Evolutionary conservation across 495 filamentous ascomycete genomes (phyloP), one percentile per base, ranked within the genome.

Genomic region (Paragyromitra xinjiangensis): DNA sequence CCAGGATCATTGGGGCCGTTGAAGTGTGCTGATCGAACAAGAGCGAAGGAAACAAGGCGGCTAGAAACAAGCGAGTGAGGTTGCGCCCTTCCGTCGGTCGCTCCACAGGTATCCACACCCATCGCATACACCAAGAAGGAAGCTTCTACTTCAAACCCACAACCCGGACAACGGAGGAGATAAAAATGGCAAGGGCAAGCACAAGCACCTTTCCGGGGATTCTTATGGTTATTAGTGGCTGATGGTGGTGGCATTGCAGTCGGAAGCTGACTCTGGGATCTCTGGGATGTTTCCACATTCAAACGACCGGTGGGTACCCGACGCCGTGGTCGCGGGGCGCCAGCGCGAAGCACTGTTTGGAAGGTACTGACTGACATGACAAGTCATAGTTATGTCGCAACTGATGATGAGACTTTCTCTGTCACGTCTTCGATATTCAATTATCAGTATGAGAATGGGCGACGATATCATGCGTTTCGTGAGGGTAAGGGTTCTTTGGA

Each of bases 381-480:
- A 42, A 26, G 22, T 50, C 34, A 19, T 40, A 79, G 77, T 55
- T 79, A 79, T 50, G 59, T 79, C 66, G 77, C 74, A 65, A 78
- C 77, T 9, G 77, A 75, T 34, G 75, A 80, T 26, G 78, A 80
- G 0, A 80, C 78, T 14, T 71, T 80, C 3, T 88, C 87, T 2
- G 59, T 90, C 24, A 82, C 85, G 5, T 87, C 86, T 12, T 87
- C 84, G 22, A 82, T 91, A 22, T 84, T 85, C 65, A 84, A 91
- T 69, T 91, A 88, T 75, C 82, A 85, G 37, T 87, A 85, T 70
- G 90, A 93, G 80, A 92, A 93, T 78, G 91, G 91, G 22, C 84
- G 91, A 53, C 85, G 91, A 55, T 93, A 93, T 80, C 90, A 92
- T 77, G 86, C 85, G 69, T 92, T 91, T 77, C 84, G 88, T 50